A percentile compares a stretch with the other conserved stretches of the same genome.
These are phyloP conservation scores for Pyrenochaeta sp. DNA, from an alignment of 2,329 filamentous ascomycete genomes.

Conservation along the genomic window DNA sequence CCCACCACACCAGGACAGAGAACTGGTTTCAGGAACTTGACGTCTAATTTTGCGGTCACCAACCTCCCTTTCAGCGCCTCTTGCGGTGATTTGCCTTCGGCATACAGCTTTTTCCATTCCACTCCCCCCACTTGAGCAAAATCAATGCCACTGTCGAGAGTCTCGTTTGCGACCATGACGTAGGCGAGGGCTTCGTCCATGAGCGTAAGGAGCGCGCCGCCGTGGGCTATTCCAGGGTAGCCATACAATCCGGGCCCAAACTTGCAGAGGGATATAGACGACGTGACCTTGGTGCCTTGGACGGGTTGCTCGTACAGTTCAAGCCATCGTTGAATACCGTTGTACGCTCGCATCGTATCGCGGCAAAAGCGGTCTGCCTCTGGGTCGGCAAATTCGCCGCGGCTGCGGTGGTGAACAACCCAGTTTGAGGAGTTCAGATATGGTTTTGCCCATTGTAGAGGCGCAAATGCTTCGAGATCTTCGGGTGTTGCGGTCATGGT, in stretches of 20 bases:
- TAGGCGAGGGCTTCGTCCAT: slow-evolving; percentile 66
- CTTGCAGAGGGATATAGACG: slow-evolving; percentile 27
- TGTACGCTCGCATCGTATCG: slow-evolving; percentile 23
- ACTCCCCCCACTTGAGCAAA: slow-evolving; percentile 11
- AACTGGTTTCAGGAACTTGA: slow-evolving; percentile 33
- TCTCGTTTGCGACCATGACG: slow-evolving; percentile 28
- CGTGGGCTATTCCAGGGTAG: slow-evolving; percentile 75
- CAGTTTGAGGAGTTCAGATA: slow-evolving; percentile 31
- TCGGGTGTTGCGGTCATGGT: slow-evolving; percentile 18
- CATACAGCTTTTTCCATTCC: slow-evolving; percentile 8
- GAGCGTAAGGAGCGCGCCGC: slow-evolving; percentile 71
- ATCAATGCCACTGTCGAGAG: slow-evolving; percentile 9
- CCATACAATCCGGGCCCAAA: slow-evolving; percentile 58
- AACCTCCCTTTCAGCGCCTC: slow-evolving; percentile 28
- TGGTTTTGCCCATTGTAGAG: slow-evolving; percentile 32
- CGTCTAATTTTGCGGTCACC: slow-evolving; percentile 32
- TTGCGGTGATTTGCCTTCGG: slow-evolving; percentile 14
- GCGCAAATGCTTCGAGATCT: slow-evolving; percentile 28
- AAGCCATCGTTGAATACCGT: slow-evolving; percentile 30
- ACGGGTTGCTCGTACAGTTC: slow-evolving; percentile 31
- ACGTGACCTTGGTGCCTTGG: slow-evolving; percentile 17
- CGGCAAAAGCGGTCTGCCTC: slow-evolving; percentile 24
- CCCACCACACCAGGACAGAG: slow-evolving; percentile 35
- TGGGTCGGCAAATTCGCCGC: slow-evolving; percentile 13
- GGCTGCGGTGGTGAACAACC: slow-evolving; percentile 21